phyloP scores from a whole-genome alignment of 768 basidiomycete species.

The Tubosaeta sp. region DNA sequence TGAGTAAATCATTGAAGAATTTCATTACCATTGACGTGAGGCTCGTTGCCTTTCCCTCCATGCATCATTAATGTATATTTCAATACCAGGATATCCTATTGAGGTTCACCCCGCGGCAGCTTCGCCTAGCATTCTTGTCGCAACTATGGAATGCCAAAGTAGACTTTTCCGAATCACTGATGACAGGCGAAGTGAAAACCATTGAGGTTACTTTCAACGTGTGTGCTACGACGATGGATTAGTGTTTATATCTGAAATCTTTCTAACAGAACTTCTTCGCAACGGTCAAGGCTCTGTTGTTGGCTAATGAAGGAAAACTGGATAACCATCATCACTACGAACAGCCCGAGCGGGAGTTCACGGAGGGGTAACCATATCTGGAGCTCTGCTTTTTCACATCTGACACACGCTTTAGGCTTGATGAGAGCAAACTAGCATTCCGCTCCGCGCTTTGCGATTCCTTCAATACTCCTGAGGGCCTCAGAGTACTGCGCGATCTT shows the following conservation, averaged over 20 bases:
- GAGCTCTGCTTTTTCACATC: slow-evolving; percentile 4
- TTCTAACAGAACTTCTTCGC: slow-evolving; percentile 85
- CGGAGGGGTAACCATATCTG: slow-evolving; percentile 46
- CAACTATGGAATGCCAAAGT: slow-evolving; percentile 91
- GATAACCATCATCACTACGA: slow-evolving; percentile 67
- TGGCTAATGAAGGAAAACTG: slow-evolving; percentile 42
- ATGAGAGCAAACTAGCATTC: slow-evolving; percentile 73
- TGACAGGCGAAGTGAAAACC: slow-evolving; percentile 84
- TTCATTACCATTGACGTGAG: slow-evolving; percentile 94
- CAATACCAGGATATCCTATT: slow-evolving; percentile 72
- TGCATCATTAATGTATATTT: background rate
- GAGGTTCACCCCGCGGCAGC: slow-evolving; percentile 79
- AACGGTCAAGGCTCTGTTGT: slow-evolving; percentile 74
- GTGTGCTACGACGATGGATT: slow-evolving; percentile 23
- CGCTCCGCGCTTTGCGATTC: slow-evolving; percentile 90
- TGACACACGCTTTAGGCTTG: slow-evolving; percentile 47
- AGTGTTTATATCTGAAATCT: slow-evolving; percentile 2
- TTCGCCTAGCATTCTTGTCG: slow-evolving; percentile 86
- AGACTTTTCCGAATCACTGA: slow-evolving; percentile 88
- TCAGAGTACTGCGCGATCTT: slow-evolving; percentile 73
- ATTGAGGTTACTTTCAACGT: slow-evolving; percentile 87
- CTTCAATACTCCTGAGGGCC: slow-evolving; percentile 88
- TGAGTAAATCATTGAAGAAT: slow-evolving; percentile 99
- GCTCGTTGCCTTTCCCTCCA: background rate
- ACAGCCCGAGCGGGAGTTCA: slow-evolving; percentile 63